phyloP scores from a whole-genome alignment of 2,329 filamentous ascomycete genomes.

The Verticillium tricorpus region DNA sequence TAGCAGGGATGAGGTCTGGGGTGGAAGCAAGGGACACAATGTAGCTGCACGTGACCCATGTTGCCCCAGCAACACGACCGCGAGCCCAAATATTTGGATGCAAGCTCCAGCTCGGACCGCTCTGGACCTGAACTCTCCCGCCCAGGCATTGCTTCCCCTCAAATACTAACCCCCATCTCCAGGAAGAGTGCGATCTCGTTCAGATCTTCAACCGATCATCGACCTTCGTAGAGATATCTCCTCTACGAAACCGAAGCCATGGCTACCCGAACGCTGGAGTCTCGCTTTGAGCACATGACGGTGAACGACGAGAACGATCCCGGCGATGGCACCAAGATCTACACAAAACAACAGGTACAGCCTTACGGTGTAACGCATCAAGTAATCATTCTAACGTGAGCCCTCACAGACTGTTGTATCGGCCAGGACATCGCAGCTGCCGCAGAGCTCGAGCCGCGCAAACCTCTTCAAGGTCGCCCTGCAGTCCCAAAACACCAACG shows the following conservation, averaged over 20 bases:
- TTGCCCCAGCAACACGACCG: neutral
- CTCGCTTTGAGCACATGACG: slow-evolving; percentile 83
- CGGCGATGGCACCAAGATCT: slow-evolving; percentile 45
- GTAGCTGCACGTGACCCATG: neutral
- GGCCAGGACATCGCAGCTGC: slow-evolving; percentile 38
- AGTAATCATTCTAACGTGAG: neutral
- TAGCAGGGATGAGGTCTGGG: neutral
- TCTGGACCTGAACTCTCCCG: neutral
- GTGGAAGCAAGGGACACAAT: too few relatives aligned
- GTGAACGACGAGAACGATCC: slow-evolving; percentile 84
- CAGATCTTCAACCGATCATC: neutral
- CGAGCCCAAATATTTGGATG: neutral
- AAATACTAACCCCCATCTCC: neutral
- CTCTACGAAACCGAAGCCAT: slow-evolving; percentile 32
- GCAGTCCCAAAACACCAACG: slow-evolving; percentile 69
- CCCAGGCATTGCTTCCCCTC: neutral
- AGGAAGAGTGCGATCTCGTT: neutral
- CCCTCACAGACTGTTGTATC: slow-evolving; percentile 29
- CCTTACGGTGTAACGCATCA: neutral
- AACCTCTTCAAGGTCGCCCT: slow-evolving; percentile 85
- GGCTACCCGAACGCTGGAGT: slow-evolving; percentile 75
- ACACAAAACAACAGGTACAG: slow-evolving; percentile 73
- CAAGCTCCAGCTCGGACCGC: neutral
- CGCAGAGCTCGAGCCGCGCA: slow-evolving; percentile 58
- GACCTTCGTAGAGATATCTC: neutral